Conservation (phyloP, 257 asterid species). For the Schizonepeta tenuifolia region DNA sequence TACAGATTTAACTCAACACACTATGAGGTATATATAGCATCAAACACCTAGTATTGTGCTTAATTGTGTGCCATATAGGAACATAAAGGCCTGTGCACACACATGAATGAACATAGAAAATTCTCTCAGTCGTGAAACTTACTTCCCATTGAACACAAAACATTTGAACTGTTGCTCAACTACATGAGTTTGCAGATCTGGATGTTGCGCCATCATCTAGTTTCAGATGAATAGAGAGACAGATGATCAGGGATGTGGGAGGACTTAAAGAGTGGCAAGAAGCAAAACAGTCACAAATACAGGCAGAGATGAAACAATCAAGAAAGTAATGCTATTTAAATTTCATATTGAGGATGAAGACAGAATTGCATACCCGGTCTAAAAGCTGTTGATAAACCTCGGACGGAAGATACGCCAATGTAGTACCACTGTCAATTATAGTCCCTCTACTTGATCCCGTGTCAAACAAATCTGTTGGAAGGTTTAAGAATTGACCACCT, state of each 20-base stretch:
- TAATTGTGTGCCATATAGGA: not conserved
- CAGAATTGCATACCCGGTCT: constrained; percentile 44
- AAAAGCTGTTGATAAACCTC: constrained; percentile 57
- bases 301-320: constrained; percentile 22
- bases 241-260: constrained; percentile 21
- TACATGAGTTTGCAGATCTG: constrained; percentile 57
- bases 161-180: constrained; percentile 69
- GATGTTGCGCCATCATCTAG: constrained; percentile 68
- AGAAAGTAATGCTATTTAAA: constrained; percentile 22
- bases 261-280: constrained; percentile 2
- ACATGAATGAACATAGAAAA: constrained; percentile 15
- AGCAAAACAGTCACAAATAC: constrained; percentile 16
- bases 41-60: constrained; percentile 5
- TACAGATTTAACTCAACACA: not conserved
- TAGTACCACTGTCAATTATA: constrained; percentile 91
- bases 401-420: constrained; percentile 91
- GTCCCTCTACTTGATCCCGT: constrained; percentile 56
- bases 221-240: constrained; percentile 19
- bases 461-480: constrained; percentile 54
- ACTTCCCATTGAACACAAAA: constrained; percentile 65
- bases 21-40: not conserved
- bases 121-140: constrained; percentile 35
- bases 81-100: not conserved
- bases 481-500: constrained; percentile 69
- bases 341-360: constrained; percentile 10